Percentiles rank a stretch among this genome's conserved stretches.
Conservation (phyloP, 192 early-diverging fungal species). For the Chytriomyces confervae region DNA sequence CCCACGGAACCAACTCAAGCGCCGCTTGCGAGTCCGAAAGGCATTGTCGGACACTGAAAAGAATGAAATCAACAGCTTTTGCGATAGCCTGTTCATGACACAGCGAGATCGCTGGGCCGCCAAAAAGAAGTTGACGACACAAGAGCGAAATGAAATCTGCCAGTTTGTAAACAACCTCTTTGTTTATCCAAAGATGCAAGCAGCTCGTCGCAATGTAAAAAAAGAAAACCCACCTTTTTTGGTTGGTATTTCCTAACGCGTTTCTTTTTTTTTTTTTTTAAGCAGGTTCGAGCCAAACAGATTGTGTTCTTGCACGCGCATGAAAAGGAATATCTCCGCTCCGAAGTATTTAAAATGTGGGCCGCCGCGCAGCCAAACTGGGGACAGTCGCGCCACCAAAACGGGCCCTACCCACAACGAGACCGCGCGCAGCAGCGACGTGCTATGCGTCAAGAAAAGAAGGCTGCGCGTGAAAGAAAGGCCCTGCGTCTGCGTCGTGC, state of each 20-base stretch:
- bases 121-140: conserved; percentile 5
- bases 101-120: not conserved
- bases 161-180: conserved; percentile 16
- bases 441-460: conserved; percentile 12
- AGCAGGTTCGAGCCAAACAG: no score
- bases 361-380: not conserved
- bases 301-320: not conserved
- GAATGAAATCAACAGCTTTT: no score
- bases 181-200: not conserved
- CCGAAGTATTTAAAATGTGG: conserved; percentile 6
- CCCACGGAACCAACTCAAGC: not conserved
- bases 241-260: not conserved
- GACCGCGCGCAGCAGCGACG: not conserved
- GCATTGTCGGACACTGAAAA: no score
- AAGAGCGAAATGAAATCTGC: conserved; percentile 12
- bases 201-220: not conserved
- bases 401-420: conserved; percentile 1
- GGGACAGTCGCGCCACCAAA: conserved; percentile 21
- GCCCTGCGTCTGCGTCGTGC: conserved; percentile 9
- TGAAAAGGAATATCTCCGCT: not conserved
- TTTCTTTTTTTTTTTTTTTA: not conserved
- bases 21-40: not conserved
- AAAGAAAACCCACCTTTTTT: no score
- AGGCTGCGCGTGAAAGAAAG: conserved; percentile 22
- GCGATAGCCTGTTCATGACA: no score